Base-by-base conservation (phyloP, 208 protist species). In the Trypanosoma rangeli region DNA sequence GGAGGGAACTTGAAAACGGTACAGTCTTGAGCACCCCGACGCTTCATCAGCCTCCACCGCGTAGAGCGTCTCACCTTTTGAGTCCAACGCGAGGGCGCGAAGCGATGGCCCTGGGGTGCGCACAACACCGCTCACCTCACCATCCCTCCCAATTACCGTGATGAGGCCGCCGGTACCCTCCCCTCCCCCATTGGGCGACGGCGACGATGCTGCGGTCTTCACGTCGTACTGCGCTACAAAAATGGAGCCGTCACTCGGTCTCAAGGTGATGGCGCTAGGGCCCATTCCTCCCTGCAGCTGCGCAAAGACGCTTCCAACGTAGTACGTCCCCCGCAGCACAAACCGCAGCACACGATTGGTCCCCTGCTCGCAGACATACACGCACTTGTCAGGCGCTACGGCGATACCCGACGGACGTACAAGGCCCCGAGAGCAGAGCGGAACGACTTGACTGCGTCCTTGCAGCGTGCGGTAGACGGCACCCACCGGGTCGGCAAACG, bases 181-280 rank as follows among this genome's bases (percentile, higher is more conserved):
- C 8, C 42, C 42, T 8, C 42, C 42, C 8, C 15, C 42, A 50
- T 22, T 22, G 46, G 46, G 63, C 12, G 56, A 64, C 5, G 54
- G 39, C 2, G 53, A 61, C 26, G 84, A 35, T 26, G 49, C 50
- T 5, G 56, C 39, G 1, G 64, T 35, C 55, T 37, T 33, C n/a
- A 68, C 44, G 29, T 94, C 89, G 56, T 87, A 89, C n/a, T 85
- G 66, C 12, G 83, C 77, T 24, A 94, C 82, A 68, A 83, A 92
- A 56, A 92, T 57, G n/a, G 64, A 68, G 31, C 82, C 80, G 37
- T 80, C 81, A 18, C 28, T 5, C 15, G 76, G 76, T 48, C 74
- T 72, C 9, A 91, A 71, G 28, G 80, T 80, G 4, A 94, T 81
- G 0, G 71, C 80, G 0, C 63, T 70, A 0, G 89, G 89, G 5